Base-by-base conservation (phyloP, 2,329 filamentous ascomycete species). In the Fusarium sp. region DNA sequence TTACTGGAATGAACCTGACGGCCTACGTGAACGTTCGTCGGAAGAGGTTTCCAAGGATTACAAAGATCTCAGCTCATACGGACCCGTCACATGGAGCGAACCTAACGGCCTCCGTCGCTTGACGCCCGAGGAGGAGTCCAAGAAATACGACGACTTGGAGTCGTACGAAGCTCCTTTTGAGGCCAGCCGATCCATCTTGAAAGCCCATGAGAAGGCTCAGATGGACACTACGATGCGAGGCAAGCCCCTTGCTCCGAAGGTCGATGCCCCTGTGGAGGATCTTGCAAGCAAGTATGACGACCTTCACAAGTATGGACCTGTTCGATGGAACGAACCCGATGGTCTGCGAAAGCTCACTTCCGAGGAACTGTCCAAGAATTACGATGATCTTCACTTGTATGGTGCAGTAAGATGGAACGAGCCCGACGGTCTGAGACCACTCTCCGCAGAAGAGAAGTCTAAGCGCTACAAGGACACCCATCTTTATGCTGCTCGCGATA, bases 1-100 rank as follows among this genome's bases (percentile, higher is more conserved):
- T 19, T 67, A 56, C 15, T 78, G 74, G 71, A 77, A 75, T 30
- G 76, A 78, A 40, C 76, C 75, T 0, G 65, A 78, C 39, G 76
- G 76, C 14, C 64, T 76, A 19, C 71, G 73, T 11, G 67, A 77
- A 28, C 56, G 56, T n/a, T 75, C 75, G 4, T 41, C 75, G 1
- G 76, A 78, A 47, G 77, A 80, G 43, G 56, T 67, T n/a, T 78
- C 77, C 17, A 79, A 78, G 49, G 68, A 75, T 43, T 82, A 83
- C 60, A 74, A 77, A 15, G 83, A 84, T 37, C 73, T 84, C 7
- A 72, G 77, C 19, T 75, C 77, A 17, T 84, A 84, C 39, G 75
- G 75, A 8, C 63, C 77, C 10, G 70, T 74, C 13, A 49, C 52
- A 20, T 77, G 73, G 70, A 75, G 72, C 39, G 76, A 78, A 47